Evolutionary conservation across 2,329 filamentous ascomycete species (phyloP).

Genomic region (Shiraia sp.): DNA sequence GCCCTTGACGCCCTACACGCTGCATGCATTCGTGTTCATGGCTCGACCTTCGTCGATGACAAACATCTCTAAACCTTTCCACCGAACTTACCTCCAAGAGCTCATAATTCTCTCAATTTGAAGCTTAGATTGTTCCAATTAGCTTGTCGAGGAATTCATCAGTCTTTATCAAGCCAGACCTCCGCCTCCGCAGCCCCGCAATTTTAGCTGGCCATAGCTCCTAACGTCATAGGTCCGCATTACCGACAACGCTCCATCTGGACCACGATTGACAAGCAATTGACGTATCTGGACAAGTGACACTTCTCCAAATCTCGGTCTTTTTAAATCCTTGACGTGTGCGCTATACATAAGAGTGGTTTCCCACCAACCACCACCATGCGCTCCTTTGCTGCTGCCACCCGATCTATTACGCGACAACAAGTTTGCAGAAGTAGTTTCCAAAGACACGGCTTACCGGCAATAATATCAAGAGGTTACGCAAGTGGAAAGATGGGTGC

Average conservation of each 20-base stretch:
- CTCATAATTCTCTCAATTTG: neutral
- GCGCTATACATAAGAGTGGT: neutral
- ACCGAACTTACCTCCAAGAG: neutral
- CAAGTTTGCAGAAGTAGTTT: slow-evolving; percentile 36
- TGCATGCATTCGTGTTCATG: slow-evolving; percentile 7
- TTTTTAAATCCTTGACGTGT: slow-evolving; percentile 6
- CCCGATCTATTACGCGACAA: slow-evolving; percentile 37
- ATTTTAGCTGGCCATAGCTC: slow-evolving; percentile 13
- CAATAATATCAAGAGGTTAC: slow-evolving; percentile 45
- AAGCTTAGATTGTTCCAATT: neutral
- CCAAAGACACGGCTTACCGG: slow-evolving; percentile 36
- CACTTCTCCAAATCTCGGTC: slow-evolving; percentile 1
- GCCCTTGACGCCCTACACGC: slow-evolving; percentile 27
- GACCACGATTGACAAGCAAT: slow-evolving; percentile 8
- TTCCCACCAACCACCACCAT: slow-evolving; percentile 21
- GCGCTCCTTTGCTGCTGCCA: slow-evolving; percentile 38
- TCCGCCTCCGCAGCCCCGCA: slow-evolving; percentile 5
- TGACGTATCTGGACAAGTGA: slow-evolving; percentile 5
- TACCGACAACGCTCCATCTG: neutral
- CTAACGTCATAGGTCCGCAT: slow-evolving; percentile 8
- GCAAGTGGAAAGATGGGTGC: slow-evolving; percentile 44
- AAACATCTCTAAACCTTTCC: neutral
- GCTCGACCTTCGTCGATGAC: neutral
- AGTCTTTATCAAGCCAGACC: neutral
- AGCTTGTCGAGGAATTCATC: neutral